Conservation (phyloP, 768 basidiomycete species). For the Sistotremastrum suecicum region DNA sequence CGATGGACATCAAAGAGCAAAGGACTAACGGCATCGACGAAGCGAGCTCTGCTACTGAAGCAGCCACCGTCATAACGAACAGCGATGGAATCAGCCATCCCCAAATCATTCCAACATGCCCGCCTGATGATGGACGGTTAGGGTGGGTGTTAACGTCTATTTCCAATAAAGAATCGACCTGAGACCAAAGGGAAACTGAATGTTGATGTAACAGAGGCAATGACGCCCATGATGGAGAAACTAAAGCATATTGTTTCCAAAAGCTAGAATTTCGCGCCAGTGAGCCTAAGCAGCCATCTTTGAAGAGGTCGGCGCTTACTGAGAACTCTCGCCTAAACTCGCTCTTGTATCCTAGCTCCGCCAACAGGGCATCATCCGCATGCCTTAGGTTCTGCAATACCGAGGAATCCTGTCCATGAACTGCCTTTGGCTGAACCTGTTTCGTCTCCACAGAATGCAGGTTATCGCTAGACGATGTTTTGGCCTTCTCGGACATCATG, state of each 20-base stretch:
- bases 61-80: constrained; percentile 53
- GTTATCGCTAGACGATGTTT: too few relatives aligned
- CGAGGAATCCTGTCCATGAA: too few relatives aligned
- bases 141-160: background rate
- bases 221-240: constrained; percentile 59
- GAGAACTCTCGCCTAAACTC: constrained; percentile 68
- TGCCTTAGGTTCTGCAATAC: constrained; percentile 11
- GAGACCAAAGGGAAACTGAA: constrained; percentile 47
- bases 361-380: constrained; percentile 44
- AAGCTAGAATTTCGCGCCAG: constrained; percentile 19
- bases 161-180: constrained; percentile 22
- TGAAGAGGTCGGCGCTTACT: constrained; percentile 20
- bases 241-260: constrained; percentile 53
- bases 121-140: constrained; percentile 26
- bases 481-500: too few relatives aligned
- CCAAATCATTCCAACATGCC: constrained; percentile 66
- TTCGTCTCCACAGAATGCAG: too few relatives aligned
- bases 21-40: constrained; percentile 61
- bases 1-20: background rate
- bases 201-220: constrained; percentile 56
- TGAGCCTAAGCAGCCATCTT: background rate
- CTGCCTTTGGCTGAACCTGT: too few relatives aligned
- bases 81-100: constrained; percentile 62
- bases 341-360: constrained; percentile 53
- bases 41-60: constrained; percentile 59